Percentiles rank a stretch among this genome's conserved stretches.
phyloP scores from a whole-genome alignment of 179 eudicot species.

The Spergularia azorica region DNA sequence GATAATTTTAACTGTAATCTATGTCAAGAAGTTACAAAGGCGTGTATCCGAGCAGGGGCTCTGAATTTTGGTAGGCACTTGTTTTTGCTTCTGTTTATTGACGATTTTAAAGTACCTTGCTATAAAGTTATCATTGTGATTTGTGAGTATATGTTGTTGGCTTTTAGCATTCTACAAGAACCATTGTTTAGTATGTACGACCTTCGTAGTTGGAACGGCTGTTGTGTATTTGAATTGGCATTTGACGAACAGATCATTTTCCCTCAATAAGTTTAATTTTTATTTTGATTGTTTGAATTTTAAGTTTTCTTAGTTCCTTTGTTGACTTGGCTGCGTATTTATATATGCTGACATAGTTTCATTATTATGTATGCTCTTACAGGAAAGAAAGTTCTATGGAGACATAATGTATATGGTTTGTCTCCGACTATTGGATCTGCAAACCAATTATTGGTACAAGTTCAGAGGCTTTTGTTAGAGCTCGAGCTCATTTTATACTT shows the following conservation, averaged over 20 bases:
- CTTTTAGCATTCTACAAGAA: neutral
- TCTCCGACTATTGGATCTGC: slow-evolving; percentile 79
- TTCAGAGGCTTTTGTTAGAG: neutral
- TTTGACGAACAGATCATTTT: neutral
- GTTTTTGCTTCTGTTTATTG: slow-evolving; percentile 1
- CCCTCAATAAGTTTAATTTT: neutral
- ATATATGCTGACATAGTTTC: slow-evolving; percentile 8
- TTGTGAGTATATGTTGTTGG: neutral
- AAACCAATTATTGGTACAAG: slow-evolving; percentile 71
- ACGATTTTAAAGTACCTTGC: neutral
- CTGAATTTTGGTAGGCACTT: slow-evolving; percentile 69
- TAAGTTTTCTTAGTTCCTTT: neutral
- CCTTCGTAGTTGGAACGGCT: neutral
- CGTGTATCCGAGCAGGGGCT: slow-evolving; percentile 76
- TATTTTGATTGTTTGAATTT: neutral
- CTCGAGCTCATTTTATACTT: neutral
- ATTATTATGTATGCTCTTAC: slow-evolving; percentile 17
- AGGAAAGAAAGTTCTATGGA: slow-evolving; percentile 84
- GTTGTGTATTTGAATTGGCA: slow-evolving; percentile 6
- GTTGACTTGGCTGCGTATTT: neutral
- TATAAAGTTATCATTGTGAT: neutral
- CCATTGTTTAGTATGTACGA: neutral
- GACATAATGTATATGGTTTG: slow-evolving; percentile 79
- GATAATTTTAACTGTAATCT: slow-evolving; percentile 72
- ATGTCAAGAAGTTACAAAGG: slow-evolving; percentile 77